These are phyloP conservation scores for Hamigera avellanea DNA, from an alignment of 495 filamentous ascomycete genomes.

Conservation along the genomic window DNA sequence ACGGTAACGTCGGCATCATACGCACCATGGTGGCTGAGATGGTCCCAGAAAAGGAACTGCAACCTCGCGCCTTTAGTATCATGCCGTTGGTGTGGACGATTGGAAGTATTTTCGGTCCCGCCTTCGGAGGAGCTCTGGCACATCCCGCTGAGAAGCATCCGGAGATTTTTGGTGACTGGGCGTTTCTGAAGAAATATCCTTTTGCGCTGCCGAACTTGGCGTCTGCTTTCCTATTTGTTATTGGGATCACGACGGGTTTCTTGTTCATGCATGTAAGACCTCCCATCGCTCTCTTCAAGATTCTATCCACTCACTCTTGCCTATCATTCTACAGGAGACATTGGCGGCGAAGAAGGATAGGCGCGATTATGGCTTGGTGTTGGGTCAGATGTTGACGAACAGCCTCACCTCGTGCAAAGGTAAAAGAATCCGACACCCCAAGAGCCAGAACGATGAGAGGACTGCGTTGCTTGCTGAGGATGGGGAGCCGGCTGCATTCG, in stretches of 20 bases:
- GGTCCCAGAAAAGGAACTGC: slow-evolving; percentile 70
- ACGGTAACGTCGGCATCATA: slow-evolving; percentile 73
- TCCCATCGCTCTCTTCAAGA: not conserved
- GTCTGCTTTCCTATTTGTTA: slow-evolving; percentile 55
- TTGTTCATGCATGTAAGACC: slow-evolving; percentile 50
- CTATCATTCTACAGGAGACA: slow-evolving; percentile 47
- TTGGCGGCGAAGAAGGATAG: slow-evolving; percentile 49
- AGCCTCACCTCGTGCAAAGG: slow-evolving; percentile 14
- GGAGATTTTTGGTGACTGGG: slow-evolving; percentile 49
- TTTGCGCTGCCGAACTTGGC: slow-evolving; percentile 76
- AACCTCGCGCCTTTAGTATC: slow-evolving; percentile 70
- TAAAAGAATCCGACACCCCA: slow-evolving; percentile 4
- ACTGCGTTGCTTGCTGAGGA: slow-evolving; percentile 19
- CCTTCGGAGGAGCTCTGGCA: slow-evolving; percentile 75
- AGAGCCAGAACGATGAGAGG: slow-evolving; percentile 27
- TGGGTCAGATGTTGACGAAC: slow-evolving; percentile 42
- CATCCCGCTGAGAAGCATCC: slow-evolving; percentile 63
- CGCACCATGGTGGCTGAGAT: slow-evolving; percentile 75
- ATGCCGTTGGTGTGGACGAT: slow-evolving; percentile 79
- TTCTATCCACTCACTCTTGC: not conserved
- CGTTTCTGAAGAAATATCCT: slow-evolving; percentile 61
- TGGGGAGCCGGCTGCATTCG: not conserved
- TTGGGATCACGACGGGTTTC: slow-evolving; percentile 58
- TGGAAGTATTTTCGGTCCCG: slow-evolving; percentile 79
- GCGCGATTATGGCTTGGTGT: slow-evolving; percentile 54